These are phyloP conservation scores for Penicillium sp. DNA, from an alignment of 2,329 filamentous ascomycete genomes.

Conservation along the genomic window DNA sequence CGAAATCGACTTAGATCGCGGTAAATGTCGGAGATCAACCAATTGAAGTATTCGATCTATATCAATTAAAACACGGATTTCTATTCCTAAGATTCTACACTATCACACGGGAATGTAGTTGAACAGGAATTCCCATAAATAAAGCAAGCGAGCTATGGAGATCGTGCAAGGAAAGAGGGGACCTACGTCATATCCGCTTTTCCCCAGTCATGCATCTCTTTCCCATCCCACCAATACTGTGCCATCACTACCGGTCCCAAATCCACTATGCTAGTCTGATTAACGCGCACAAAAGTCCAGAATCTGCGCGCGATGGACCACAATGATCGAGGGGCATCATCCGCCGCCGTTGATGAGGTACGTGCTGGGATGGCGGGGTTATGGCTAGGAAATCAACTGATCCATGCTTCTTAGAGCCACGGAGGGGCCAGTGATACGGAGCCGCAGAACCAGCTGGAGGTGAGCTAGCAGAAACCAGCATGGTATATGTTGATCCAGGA, in stretches of 20 bases:
- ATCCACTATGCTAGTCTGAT: slow-evolving; percentile 16
- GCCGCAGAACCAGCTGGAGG: slow-evolving; percentile 38
- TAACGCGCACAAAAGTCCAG: background rate
- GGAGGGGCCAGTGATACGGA: slow-evolving; percentile 38
- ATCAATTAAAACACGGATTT: background rate
- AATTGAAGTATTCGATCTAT: background rate
- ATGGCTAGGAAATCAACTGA: slow-evolving; percentile 10
- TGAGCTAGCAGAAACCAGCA: slow-evolving; percentile 8
- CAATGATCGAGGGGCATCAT: slow-evolving; percentile 2
- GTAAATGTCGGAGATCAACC: background rate
- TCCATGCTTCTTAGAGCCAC: slow-evolving; percentile 23
- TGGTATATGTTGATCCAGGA: background rate
- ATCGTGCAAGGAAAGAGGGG: background rate
- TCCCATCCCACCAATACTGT: slow-evolving; percentile 10
- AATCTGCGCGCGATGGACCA: slow-evolving; percentile 17
- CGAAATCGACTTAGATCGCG: background rate
- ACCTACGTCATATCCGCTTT: slow-evolving; percentile 31
- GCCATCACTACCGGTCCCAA: background rate
- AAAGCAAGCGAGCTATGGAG: background rate
- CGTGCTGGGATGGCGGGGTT: slow-evolving; percentile 4
- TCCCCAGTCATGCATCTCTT: slow-evolving; percentile 2
- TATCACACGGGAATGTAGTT: background rate
- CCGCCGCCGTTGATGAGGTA: slow-evolving; percentile 20
- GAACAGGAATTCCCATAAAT: background rate
- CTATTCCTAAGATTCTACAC: background rate